Conservation (phyloP, 2,329 filamentous ascomycete species). For the Botrytis cinerea region DNA sequence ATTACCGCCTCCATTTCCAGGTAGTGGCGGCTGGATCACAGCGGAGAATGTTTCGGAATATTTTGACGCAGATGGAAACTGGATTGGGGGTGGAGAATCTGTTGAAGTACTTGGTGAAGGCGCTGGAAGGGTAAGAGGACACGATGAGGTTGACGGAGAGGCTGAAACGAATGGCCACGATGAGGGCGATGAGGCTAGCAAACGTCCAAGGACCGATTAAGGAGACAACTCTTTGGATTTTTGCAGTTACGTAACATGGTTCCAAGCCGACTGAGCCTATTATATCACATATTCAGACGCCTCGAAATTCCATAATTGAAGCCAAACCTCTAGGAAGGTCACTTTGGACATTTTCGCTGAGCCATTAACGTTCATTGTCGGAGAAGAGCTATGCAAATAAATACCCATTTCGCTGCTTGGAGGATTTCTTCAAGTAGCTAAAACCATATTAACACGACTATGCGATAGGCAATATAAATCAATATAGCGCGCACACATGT, state of each 20-base stretch:
- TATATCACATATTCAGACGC: neutral
- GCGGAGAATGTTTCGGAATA: slow-evolving; percentile 86
- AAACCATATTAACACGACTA: neutral
- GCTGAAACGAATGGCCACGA: slow-evolving; percentile 45
- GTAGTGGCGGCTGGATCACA: slow-evolving; percentile 83
- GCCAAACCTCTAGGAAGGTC: neutral
- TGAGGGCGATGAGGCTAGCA: slow-evolving; percentile 42
- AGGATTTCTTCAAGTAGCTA: neutral
- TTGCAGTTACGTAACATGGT: neutral
- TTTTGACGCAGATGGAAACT: slow-evolving; percentile 80
- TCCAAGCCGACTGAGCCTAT: neutral
- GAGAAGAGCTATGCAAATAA: neutral
- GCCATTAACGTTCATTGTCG: neutral
- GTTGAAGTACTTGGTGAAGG: slow-evolving; percentile 60
- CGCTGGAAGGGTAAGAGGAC: slow-evolving; percentile 58
- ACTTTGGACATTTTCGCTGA: neutral
- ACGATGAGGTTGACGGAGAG: slow-evolving; percentile 54
- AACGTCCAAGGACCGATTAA: slow-evolving; percentile 17
- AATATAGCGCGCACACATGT: neutral
- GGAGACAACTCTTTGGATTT: neutral
- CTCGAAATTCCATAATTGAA: neutral
- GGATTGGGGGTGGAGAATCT: slow-evolving; percentile 53
- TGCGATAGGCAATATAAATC: neutral
- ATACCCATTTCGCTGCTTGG: neutral
- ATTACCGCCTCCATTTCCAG: slow-evolving; percentile 68